Conservation (phyloP, 2,329 filamentous ascomycete genomes). For the Neonectria hederae region DNA sequence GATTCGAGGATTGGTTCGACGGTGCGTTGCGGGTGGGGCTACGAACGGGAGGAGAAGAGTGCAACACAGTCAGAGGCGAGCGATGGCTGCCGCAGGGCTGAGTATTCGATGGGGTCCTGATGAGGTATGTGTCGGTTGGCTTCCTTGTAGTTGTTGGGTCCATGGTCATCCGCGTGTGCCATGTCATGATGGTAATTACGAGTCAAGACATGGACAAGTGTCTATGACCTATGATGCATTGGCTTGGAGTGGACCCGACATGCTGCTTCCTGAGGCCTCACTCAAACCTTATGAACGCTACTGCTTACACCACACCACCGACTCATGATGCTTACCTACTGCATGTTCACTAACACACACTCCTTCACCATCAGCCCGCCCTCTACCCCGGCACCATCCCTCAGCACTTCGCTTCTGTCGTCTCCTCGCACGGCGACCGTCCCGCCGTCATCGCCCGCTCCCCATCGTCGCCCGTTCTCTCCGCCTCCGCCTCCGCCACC, state of each 20-base stretch:
- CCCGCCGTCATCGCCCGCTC: constrained; percentile 65
- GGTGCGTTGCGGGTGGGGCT: constrained; percentile 21
- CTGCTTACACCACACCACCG: neutral
- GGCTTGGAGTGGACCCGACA: neutral
- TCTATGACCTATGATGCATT: neutral
- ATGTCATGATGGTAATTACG: neutral
- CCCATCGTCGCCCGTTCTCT: constrained; percentile 41
- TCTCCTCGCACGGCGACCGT: constrained; percentile 70
- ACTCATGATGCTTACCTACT: neutral
- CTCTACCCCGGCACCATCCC: constrained; percentile 75
- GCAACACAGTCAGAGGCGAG: constrained; percentile 30
- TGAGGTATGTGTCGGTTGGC: constrained; percentile 39
- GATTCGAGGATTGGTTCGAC: constrained; percentile 33
- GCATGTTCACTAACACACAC: constrained; percentile 6
- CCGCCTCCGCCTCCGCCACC: constrained; percentile 50
- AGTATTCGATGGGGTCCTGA: constrained; percentile 45
- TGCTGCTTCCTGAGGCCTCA: neutral
- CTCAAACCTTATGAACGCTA: neutral
- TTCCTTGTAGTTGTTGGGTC: neutral
- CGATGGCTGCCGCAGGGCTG: constrained; percentile 33
- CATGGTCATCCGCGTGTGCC: too few species aligned
- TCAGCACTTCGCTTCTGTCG: constrained; percentile 74
- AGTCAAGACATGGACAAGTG: neutral
- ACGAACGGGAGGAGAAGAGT: constrained; percentile 13
- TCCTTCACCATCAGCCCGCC: constrained; percentile 62